Base-by-base conservation (phyloP, 495 filamentous ascomycete genomes). In the Penicillium bialowiezense region DNA sequence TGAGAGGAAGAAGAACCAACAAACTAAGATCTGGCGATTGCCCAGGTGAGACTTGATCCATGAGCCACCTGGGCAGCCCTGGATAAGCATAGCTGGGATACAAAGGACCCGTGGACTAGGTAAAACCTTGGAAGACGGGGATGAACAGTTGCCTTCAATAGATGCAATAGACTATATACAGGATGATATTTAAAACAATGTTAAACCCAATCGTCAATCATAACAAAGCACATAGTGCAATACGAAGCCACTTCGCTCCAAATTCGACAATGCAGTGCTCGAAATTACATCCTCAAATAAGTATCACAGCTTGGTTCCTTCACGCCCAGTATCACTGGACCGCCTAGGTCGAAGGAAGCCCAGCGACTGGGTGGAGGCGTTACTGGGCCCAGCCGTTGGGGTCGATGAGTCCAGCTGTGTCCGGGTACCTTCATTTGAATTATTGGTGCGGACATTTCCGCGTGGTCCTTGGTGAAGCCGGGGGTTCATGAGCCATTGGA, bases 401-500 rank as follows among this genome's bases (percentile, higher is more conserved):
- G 69, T 12, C 29, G 29, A 59, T 21, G 48, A 57, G 8, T 41
- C 52, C 18, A 60, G 31, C 24, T 43, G 55, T 13, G 45, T 62
- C 20, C 47, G 58, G 18, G 36, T 41, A 33, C 48, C 14, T 45
- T 52, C 58, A 28, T 44, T 62, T 6, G 39, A 35, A 6, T 55
- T 38, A 38, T 56, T 61, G 33, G 58, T 37, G 18, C 63, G 68
- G 19, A 59, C 54, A 28, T 54, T 50, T 8, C 61, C 41, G 15
- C 70, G 59, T 14, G 69, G 57, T 2, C 58, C 58, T 5, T 74
- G 68, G 40, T 85, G 80, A 49, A 84, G 63, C 8, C 81, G 75
- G 9, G 81, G 73, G 28, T 78, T 82, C 67, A 84, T 75, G 7
- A 88, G 74, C 83, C 85, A 87, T 44, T 87, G 83, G 12, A 89